phyloP scores from a whole-genome alignment of 1,139 yeast species.

The Wickerhamomyces sp. region DNA sequence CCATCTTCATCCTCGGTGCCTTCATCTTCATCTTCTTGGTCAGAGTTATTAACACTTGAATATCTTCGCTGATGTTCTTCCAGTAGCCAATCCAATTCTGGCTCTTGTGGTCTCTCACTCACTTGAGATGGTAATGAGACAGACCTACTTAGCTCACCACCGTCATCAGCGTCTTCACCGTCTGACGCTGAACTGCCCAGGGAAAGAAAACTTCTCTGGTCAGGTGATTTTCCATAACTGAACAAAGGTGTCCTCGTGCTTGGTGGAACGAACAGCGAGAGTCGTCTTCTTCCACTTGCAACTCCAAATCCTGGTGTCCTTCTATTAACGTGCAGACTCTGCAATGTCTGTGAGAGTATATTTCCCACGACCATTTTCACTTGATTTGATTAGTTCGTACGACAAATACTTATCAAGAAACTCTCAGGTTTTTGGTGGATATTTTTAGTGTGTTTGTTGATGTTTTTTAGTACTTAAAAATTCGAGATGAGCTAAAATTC shows the following conservation, averaged over 20 bases:
- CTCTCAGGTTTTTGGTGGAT: too few species aligned
- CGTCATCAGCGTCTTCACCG: constrained; percentile 45
- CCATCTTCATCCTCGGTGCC: constrained; percentile 18
- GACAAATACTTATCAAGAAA: too few species aligned
- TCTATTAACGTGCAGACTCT: constrained; percentile 31
- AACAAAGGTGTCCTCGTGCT: constrained; percentile 66
- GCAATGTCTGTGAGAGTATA: constrained; percentile 20
- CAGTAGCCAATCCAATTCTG: constrained; percentile 58
- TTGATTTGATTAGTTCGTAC: neutral
- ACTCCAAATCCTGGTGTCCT: constrained; percentile 36
- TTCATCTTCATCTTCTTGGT: constrained; percentile 16
- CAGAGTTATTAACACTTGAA: constrained; percentile 29
- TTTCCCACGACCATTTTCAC: constrained; percentile 11
- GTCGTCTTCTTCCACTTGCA: constrained; percentile 37
- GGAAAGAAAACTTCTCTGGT: constrained; percentile 61
- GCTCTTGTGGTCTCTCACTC: constrained; percentile 44
- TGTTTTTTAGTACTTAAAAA: neutral
- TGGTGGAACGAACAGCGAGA: constrained; percentile 61
- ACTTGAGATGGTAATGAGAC: constrained; percentile 62
- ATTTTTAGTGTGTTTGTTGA: neutral
- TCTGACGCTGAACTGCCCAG: constrained; percentile 39
- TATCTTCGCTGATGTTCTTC: constrained; percentile 65
- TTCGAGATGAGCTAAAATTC: constrained; percentile 1
- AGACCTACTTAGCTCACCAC: constrained; percentile 38
- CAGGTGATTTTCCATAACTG: constrained; percentile 47